phyloP scores from a whole-genome alignment of 2,329 filamentous ascomycete genomes.

The Ophiostoma piceae region DNA sequence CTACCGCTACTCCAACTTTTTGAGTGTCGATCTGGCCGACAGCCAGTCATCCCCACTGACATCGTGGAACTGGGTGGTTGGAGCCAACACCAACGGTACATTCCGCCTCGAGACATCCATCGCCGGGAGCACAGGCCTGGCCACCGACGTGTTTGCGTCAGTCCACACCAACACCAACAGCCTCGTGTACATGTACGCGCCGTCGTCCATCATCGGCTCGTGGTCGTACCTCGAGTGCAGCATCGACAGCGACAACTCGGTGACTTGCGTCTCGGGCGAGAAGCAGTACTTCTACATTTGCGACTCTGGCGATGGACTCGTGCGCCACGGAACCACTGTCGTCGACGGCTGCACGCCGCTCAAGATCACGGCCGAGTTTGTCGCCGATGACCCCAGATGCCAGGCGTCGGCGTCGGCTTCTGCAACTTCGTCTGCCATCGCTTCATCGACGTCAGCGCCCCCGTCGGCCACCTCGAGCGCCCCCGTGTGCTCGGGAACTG shows the following conservation, averaged over 20 bases:
- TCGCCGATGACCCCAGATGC: background rate
- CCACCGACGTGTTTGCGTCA: background rate
- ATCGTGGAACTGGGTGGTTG: background rate
- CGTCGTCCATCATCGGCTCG: background rate
- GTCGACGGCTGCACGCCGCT: background rate
- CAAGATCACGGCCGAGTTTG: background rate
- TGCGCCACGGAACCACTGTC: background rate
- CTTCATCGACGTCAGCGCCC: background rate
- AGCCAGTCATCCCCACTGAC: background rate
- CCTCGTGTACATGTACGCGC: background rate
- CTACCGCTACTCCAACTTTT: background rate
- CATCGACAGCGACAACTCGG: background rate
- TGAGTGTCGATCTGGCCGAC: background rate
- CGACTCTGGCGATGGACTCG: background rate
- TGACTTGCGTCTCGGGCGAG: background rate
- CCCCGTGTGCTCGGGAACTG: background rate
- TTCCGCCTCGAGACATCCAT: background rate
- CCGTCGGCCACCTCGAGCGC: background rate
- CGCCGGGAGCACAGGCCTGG: background rate
- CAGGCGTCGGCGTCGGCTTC: background rate
- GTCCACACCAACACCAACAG: conserved; percentile 4
- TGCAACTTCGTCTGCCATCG: background rate
- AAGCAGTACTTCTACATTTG: background rate
- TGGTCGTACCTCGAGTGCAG: conserved; percentile 7
- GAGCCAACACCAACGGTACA: background rate